Evolutionary conservation across 805 yeast species (phyloP), one percentile per base, ranked within the genome.

Genomic region (Yamadazyma paraphyllophila): DNA sequence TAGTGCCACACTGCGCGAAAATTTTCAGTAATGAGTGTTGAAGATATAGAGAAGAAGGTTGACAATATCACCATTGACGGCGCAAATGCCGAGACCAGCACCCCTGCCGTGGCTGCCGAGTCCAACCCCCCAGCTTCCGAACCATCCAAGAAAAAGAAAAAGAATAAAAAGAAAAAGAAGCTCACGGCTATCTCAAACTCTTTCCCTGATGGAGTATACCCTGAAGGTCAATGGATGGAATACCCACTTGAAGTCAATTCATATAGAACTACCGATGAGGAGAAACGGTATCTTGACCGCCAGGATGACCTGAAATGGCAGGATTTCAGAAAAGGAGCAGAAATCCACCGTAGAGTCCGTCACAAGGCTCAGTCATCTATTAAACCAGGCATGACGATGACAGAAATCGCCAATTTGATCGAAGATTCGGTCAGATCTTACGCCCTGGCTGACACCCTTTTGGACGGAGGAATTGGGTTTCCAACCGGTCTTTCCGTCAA

Each of bases 401-500:
- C 81, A 17, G 96, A 90, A 50, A 81, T 94, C 55, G 97, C 96
- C 10, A 89, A 94, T 61, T 73, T 83, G 48, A 85, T 94, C 56
- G 99, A 94, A 66, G 80, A 89, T 60, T 79, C 92, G 0, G 85
- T 87, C 7, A 77, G 98, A 56, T 78, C 82, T 4, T 81, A 84
- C 56, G 77, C 90, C 12, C 85, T 77, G 36, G 85, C 84, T 41
- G 85, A 82, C 56, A 75, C 81, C 36, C 76, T 78, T 26, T 74
- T 78, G 49, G 65, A 63, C 44, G 94, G 89, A 13, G 99, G 99
- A 33, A 81, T 91, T 58, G 99, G 98, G 5, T 94, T 94, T 77
- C 99, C 99, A 41, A 90, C 97, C n/a, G 99, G 99, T 48, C 77
- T 94, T 33, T 88, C 96, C 1, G 66, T 92, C 52, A 94, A 94